Evolutionary conservation across 805 yeast genomes (phyloP), one percentile per base, ranked within the genome.

Genomic region (Myxozyma mucilagina): DNA sequence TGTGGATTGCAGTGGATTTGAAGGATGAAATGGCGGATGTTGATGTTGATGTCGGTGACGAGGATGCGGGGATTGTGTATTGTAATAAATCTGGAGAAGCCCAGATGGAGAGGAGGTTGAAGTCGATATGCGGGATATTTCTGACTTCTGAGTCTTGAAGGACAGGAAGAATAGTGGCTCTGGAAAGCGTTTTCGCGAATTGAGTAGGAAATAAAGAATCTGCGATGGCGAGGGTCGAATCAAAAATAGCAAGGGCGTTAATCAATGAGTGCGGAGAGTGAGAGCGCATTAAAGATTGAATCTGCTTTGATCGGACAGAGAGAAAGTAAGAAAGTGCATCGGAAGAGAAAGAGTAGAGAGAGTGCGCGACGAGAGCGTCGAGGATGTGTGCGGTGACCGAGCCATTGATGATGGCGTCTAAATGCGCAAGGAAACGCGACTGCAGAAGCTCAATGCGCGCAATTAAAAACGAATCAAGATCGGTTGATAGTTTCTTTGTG

Each of bases 151-250:
- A 47, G 29, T 63, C 66, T 10, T 44, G 38, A 3, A 63, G 47
- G 4, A 57, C 53, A 4, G 66, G 59, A 10, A 56, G 38, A 5
- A 59, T 36, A 0, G 57, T 47, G 11, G 66, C 48, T 16, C 56
- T 47, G 9, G 52, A 13, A 14, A 61, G 43, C 7, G 59, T 32
- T 9, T 61, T 43, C 24, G 16, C 14, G 34, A 60, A 61, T 20
- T 60, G 61, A 4, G 47, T n/a, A 8, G 66, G 61, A 39, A 63
- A 63, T 7, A 63, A 16, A 11, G 66, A 11, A n/a, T 29, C 31
- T 11, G 53, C 45, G 13, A 29, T 43, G 24, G 48, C 20, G 32
- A 60, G 34, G 3, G 66, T 63, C 11, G 49, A 44, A 41, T 63
- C 61, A 35, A 63, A 31, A n/a, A 53, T 47, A 8, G 34, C 36